Base-by-base conservation (phyloP, 495 filamentous ascomycete species). In the Penicillium parvum region DNA sequence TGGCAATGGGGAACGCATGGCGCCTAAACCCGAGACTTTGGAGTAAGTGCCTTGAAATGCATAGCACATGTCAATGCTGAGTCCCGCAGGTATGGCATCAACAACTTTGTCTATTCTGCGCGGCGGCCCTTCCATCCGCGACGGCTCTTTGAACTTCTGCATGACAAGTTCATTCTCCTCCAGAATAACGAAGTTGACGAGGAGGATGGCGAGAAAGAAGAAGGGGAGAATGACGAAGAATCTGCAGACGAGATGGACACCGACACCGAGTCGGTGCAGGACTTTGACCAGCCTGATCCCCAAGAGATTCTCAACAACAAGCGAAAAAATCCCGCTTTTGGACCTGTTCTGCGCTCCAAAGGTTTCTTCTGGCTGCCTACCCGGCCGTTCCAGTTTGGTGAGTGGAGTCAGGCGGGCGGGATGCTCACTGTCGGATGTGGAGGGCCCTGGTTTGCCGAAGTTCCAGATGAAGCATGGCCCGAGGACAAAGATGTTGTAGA, bases 391-490 rank as follows among this genome's bases (percentile, higher is more conserved):
- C 67, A 69, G 12, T 68, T 66, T 14, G 76, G 76, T 36, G 76
- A 78, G 55, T 81, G 76, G 77, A 76, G 71, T n/a, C 76, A 79
- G 52, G 76, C 77, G 1, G 76, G 77, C 3, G 74, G 69, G 4
- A 81, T 81, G 71, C 52, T 81, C 37, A 80, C 76, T 0, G 52
- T 81, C 14, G 61, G 65, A 2, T 73, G 71, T 23, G 75, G 75
- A 15, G 72, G 72, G 1, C 63, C 68, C 0, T 81, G 76, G 74
- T 78, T 77, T 29, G 71, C 71, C 10, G 72, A 72, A 32, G 44
- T 75, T 1, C 57, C 61, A 0, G 59, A 71, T 16, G 65, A 71
- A 14, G 64, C 59, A 9, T 78, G 72, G 66, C 65, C 69, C 0
- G 65, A 66, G 25, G 66, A 72, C 38, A 46, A 56, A 8, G 71